These are phyloP conservation scores for Lodderomyces parapsilosis DNA, from an alignment of 1,139 yeast species.

Conservation along the genomic window DNA sequence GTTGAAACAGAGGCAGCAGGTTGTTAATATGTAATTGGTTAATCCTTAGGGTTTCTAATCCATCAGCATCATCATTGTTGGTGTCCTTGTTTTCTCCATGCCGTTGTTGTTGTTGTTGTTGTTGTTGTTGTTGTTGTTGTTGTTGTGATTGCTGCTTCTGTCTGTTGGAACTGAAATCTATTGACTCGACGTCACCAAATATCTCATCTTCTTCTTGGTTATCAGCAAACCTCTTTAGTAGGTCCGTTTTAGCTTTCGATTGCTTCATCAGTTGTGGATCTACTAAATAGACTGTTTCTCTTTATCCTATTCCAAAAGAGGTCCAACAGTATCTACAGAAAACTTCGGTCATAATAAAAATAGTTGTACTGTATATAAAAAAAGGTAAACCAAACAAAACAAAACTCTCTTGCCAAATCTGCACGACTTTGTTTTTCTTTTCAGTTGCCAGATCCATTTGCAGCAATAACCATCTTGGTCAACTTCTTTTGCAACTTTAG, in stretches of 20 bases:
- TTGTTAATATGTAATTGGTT: conserved; percentile 9
- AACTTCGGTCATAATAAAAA: not conserved
- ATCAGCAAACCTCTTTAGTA: conserved; percentile 19
- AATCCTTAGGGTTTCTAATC: conserved; percentile 9
- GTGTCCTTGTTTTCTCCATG: not conserved
- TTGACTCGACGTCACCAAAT: conserved; percentile 27
- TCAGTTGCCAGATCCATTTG: not conserved
- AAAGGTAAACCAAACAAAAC: not conserved
- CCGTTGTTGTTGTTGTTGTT: conserved; percentile 17
- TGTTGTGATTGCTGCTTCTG: not conserved
- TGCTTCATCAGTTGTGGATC: not conserved
- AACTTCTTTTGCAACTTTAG: conserved; percentile 3
- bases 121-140: conserved; percentile 16
- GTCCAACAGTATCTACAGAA: not conserved
- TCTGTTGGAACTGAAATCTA: conserved; percentile 13
- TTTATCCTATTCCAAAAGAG: not conserved
- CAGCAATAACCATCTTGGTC: conserved; percentile 3
- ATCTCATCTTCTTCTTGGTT: conserved; percentile 27
- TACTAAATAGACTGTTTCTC: not conserved
- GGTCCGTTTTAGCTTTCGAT: conserved; percentile 8
- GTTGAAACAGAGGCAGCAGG: conserved; percentile 14
- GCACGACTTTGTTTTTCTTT: not conserved
- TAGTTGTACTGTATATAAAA: conserved; percentile 1
- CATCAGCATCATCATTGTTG: conserved; percentile 2
- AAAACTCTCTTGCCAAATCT: not conserved